Evolutionary conservation across 768 basidiomycete genomes (phyloP).

Genomic region (Bullera alba): DNA sequence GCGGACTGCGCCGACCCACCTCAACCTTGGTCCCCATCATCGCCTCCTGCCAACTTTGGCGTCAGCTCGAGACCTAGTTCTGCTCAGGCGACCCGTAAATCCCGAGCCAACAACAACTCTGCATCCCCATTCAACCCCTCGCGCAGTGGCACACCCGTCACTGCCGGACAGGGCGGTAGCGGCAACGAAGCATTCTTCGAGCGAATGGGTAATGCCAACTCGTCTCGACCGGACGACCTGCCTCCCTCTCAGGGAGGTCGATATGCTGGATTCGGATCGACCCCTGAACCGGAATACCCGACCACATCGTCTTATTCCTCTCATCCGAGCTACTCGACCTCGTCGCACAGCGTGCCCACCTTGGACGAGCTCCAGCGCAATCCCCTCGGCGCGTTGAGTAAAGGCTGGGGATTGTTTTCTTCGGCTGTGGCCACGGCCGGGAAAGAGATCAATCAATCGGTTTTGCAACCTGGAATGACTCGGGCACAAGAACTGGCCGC

Average conservation of each 20-base stretch:
- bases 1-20: constrained; percentile 60
- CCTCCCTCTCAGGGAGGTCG: constrained; percentile 86
- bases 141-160: constrained; percentile 53
- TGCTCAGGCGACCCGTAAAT: constrained; percentile 78
- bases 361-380: constrained; percentile 77
- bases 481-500: constrained; percentile 50
- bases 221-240: constrained; percentile 64
- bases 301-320: constrained; percentile 46
- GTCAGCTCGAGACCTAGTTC: constrained; percentile 61
- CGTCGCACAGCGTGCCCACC: constrained; percentile 72
- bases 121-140: constrained; percentile 54
- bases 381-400: constrained; percentile 74
- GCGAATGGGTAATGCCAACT: constrained; percentile 74
- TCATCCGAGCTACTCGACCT: constrained; percentile 64
- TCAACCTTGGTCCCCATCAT: constrained; percentile 68
- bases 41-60: constrained; percentile 55
- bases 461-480: constrained; percentile 84
- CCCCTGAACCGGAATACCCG: constrained; percentile 56
- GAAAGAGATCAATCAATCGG: constrained; percentile 69
- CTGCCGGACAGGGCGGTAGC: constrained; percentile 49
- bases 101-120: constrained; percentile 58
- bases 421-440: constrained; percentile 64
- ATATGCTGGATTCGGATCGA: constrained; percentile 86
- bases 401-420: constrained; percentile 95
- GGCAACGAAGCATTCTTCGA: constrained; percentile 83